Base-by-base conservation (phyloP, 106 monocot species). In the Phalaenopsis equestris region DNA sequence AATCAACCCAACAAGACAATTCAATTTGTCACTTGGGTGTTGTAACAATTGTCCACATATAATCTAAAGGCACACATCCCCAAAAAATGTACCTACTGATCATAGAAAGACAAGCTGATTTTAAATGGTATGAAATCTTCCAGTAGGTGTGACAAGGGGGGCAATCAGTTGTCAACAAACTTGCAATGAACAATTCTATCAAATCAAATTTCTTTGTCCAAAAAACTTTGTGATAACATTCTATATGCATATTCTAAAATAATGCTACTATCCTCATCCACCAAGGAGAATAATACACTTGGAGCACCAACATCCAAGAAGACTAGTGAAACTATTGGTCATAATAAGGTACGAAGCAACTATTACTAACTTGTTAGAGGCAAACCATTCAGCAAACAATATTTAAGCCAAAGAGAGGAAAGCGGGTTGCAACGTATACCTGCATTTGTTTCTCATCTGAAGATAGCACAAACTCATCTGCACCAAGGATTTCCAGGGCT, bases 381-480 rank as follows among this genome's bases (percentile, higher is more conserved):
- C 10, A 12, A 12, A 52, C 11, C 21, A 1, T 43, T 74, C 74
- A 42, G 43, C 18, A 74, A 42, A 74, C 5, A 43, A 42, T 18
- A 74, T 19, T n/a, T 42, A 12, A 64, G n/a, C 41, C 46, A 37
- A 75, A 52, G 64, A 0, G 21, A 52, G 41, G 19, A 18, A 56
- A 56, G 5, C 7, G 18, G 15, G 65, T 23, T 42, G 70, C 14
- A 10, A 10, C 23, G 73, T 8, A 36, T 85, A 94, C 97, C 92
- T 87, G 76, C 94, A 97, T 97, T 78, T 92, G 81, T 17, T 90
- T 65, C 41, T 89, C 58, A 64, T 94, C 89, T 5, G 92, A 92
- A 77, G 97, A 94, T 48, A 97, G n/a, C 67, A 97, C 92, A 82
- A 97, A 97, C 55, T 82, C 81, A 46, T 97, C 92, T 19, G 90